phyloP scores from a whole-genome alignment of 768 basidiomycete species.

The Boletus edulis region DNA sequence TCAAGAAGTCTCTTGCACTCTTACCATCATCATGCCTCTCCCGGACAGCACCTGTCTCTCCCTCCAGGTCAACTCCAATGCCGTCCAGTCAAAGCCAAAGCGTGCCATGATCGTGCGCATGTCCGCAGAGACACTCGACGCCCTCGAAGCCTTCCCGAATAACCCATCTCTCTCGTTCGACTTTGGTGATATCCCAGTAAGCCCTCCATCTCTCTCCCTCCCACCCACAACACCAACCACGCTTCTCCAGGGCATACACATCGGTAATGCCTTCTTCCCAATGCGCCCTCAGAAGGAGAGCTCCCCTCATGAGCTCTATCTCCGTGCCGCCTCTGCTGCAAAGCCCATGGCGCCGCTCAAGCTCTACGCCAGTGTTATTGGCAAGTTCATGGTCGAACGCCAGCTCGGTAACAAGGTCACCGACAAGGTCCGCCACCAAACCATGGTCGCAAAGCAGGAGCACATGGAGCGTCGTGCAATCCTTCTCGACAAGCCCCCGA shows the following conservation, averaged over 20 bases:
- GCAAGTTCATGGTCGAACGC: conserved; percentile 66
- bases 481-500: conserved; percentile 39
- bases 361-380: conserved; percentile 70
- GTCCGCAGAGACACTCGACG: conserved; percentile 69
- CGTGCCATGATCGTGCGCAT: conserved; percentile 75
- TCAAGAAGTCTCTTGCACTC: neutral
- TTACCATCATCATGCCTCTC: conserved; percentile 56
- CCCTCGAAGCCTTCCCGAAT: conserved; percentile 50
- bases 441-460: conserved; percentile 46
- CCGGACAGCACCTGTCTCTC: conserved; percentile 53
- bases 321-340: conserved; percentile 55
- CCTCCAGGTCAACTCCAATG: conserved; percentile 55
- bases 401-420: conserved; percentile 48
- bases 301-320: conserved; percentile 67
- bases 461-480: conserved; percentile 48
- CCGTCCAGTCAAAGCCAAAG: conserved; percentile 59
- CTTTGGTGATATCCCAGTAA: conserved; percentile 60
- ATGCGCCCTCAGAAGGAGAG: conserved; percentile 54
- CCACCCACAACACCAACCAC: neutral
- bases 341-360: conserved; percentile 67
- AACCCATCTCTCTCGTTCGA: conserved; percentile 54
- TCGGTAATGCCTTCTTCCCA: conserved; percentile 63
- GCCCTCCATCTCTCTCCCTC: conserved; percentile 19
- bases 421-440: conserved; percentile 46
- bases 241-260: conserved; percentile 54